Evolutionary conservation across 2,329 filamentous ascomycete genomes (phyloP).

Genomic region (Paraphaeosphaeria minitans): DNA sequence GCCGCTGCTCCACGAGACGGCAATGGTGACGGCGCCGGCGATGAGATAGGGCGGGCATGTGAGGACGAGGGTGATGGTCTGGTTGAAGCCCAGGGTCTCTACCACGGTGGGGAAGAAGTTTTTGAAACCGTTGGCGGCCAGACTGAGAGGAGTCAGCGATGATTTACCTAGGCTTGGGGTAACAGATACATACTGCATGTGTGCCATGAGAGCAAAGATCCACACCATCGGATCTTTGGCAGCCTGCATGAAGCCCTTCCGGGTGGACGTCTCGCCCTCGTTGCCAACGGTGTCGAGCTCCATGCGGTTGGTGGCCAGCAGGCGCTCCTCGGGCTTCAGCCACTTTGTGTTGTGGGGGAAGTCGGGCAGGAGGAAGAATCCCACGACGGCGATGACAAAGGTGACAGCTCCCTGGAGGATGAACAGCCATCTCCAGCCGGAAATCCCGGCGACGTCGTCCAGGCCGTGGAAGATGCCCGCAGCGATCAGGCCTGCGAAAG

Average conservation of each 20-base stretch:
- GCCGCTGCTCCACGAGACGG: constrained; percentile 52
- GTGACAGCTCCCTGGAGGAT: constrained; percentile 33
- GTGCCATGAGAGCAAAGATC: no score
- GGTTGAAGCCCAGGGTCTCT: constrained; percentile 25
- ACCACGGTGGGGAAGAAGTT: constrained; percentile 41
- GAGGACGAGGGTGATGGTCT: constrained; percentile 46
- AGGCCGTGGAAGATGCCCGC: constrained; percentile 28
- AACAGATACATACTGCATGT: constrained; percentile 41
- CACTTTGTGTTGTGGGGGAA: constrained; percentile 46
- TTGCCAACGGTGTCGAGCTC: no score
- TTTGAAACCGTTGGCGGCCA: constrained; percentile 25
- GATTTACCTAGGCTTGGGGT: no score
- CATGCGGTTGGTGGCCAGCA: constrained; percentile 41
- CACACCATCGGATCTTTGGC: no score
- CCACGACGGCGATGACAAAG: constrained; percentile 3
- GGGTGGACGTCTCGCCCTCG: no score
- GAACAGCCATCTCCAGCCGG: constrained; percentile 38
- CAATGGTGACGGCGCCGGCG: constrained; percentile 29
- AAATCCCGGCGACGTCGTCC: constrained; percentile 17
- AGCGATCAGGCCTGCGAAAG: constrained; percentile 50
- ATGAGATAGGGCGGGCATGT: constrained; percentile 50
- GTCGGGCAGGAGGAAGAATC: constrained; percentile 41
- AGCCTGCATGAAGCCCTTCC: no score
- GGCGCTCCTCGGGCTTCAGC: constrained; percentile 36
- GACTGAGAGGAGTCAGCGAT: no score